These are phyloP conservation scores for Phytophthora pini DNA, from an alignment of 352 stramenopile genomes.

Conservation along the genomic window DNA sequence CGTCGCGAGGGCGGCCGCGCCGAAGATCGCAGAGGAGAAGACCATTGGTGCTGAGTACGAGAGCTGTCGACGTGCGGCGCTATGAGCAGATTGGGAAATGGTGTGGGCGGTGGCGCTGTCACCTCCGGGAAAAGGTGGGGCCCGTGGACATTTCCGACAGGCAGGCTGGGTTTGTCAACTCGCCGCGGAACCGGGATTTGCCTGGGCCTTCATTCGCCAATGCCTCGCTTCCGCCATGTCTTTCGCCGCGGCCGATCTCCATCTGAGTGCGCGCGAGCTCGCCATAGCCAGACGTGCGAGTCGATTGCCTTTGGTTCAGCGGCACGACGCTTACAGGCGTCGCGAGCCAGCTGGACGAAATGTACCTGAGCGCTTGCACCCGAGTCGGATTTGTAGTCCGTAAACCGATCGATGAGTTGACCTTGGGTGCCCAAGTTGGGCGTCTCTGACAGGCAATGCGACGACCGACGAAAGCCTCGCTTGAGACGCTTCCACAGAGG, in stretches of 20 bases:
- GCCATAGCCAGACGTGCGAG: constrained; percentile 17
- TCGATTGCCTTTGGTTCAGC: not conserved
- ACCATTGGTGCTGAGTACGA: constrained; percentile 16
- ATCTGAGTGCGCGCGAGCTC: constrained; percentile 24
- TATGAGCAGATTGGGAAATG: constrained; percentile 35
- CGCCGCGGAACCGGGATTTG: constrained; percentile 17
- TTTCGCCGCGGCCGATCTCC: constrained; percentile 24
- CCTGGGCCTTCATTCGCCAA: constrained; percentile 16
- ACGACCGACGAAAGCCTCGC: constrained; percentile 16
- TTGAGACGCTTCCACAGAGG: constrained; percentile 14
- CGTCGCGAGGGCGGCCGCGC: constrained; percentile 2
- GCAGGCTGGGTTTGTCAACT: constrained; percentile 31
- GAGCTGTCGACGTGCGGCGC: constrained; percentile 6
- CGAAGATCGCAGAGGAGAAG: constrained; percentile 11
- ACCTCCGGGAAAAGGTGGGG: constrained; percentile 24
- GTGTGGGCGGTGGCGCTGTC: constrained; percentile 7
- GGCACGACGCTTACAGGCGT: not conserved
- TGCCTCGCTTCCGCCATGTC: constrained; percentile 12
- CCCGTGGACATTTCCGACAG: constrained; percentile 17
- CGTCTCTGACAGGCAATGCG: constrained; percentile 2
- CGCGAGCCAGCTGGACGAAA: constrained; percentile 4
- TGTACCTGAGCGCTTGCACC: constrained; percentile 5
- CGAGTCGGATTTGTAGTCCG: constrained; percentile 18
- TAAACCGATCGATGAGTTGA: constrained; percentile 7
- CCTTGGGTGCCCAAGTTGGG: not conserved